Percentiles rank a stretch among this genome's conserved stretches.
phyloP scores from a whole-genome alignment of 1,284 basidiomycete genomes.

The Boletellus deceptivus region DNA sequence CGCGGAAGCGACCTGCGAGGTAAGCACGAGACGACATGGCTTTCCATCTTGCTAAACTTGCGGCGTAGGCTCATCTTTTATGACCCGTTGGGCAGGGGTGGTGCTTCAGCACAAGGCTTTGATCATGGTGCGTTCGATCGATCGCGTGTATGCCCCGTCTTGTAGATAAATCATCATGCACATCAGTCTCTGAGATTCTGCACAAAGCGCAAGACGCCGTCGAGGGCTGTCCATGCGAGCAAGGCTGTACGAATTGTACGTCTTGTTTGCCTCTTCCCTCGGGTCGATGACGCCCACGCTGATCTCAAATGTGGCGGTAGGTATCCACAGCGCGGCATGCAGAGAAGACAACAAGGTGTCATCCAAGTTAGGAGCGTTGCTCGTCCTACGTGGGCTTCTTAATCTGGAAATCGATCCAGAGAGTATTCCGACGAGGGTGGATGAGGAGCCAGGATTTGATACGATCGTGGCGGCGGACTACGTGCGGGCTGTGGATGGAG shows the following conservation, averaged over 20 bases:
- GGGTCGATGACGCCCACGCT: background rate
- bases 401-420: constrained; percentile 51
- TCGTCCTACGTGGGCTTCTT: constrained; percentile 64
- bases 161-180: background rate
- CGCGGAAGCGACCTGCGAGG: constrained; percentile 78
- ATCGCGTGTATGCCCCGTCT: background rate
- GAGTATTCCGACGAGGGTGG: constrained; percentile 38
- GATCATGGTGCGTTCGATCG: constrained; percentile 60
- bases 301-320: constrained; percentile 34
- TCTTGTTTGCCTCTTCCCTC: constrained; percentile 5
- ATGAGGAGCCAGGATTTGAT: constrained; percentile 30
- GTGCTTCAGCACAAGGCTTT: constrained; percentile 78
- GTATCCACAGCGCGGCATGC: constrained; percentile 61
- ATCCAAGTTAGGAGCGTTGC: constrained; percentile 70
- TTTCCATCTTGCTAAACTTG: background rate
- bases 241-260: constrained; percentile 76
- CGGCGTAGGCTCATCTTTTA: constrained; percentile 77
- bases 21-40: constrained; percentile 35
- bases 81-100: constrained; percentile 70
- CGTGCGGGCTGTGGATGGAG: constrained; percentile 47
- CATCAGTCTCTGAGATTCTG: constrained; percentile 45
- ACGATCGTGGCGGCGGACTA: constrained; percentile 57
- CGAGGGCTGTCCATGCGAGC: constrained; percentile 65
- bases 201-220: constrained; percentile 61
- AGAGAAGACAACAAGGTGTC: constrained; percentile 64